A percentile compares a stretch with the other conserved stretches of the same genome.
Conservation (phyloP, 139 green algal genomes). For the Nannochloris sp. region DNA sequence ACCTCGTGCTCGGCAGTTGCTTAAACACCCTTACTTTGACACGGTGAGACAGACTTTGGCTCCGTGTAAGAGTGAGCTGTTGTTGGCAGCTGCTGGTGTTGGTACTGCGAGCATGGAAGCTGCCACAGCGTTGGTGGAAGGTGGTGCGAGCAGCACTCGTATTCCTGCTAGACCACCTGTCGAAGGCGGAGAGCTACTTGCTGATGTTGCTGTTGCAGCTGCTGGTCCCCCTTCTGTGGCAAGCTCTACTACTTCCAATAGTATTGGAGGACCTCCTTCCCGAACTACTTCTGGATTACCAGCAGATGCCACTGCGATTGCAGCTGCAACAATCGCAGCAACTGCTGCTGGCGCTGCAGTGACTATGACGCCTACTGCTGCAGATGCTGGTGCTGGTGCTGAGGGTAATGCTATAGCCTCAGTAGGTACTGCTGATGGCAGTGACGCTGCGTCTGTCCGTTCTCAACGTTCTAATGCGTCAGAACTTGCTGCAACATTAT, state of each 20-base stretch:
- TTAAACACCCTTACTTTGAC: constrained; percentile 90
- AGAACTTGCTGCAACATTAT: no score
- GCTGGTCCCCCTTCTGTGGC: neutral
- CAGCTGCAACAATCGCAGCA: neutral
- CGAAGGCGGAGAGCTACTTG: neutral
- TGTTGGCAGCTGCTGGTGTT: neutral
- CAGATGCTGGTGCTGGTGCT: neutral
- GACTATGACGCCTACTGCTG: neutral
- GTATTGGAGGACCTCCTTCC: neutral
- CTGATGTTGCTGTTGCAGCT: neutral
- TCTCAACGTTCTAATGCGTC: constrained; percentile 19
- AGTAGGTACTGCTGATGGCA: neutral
- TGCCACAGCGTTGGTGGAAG: neutral
- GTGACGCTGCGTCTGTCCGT: neutral
- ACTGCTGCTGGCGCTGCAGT: neutral
- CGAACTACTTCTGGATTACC: constrained; percentile 8
- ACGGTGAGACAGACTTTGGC: constrained; percentile 34
- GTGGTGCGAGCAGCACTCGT: no score
- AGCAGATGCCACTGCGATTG: neutral
- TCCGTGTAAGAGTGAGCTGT: constrained; percentile 7
- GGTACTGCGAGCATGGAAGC: neutral
- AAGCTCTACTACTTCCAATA: neutral
- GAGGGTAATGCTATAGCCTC: neutral
- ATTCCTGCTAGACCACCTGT: neutral
- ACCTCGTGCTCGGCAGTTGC: constrained; percentile 74